Base-by-base conservation (phyloP, 306 rosid species). In the Vachellia collinsii region DNA sequence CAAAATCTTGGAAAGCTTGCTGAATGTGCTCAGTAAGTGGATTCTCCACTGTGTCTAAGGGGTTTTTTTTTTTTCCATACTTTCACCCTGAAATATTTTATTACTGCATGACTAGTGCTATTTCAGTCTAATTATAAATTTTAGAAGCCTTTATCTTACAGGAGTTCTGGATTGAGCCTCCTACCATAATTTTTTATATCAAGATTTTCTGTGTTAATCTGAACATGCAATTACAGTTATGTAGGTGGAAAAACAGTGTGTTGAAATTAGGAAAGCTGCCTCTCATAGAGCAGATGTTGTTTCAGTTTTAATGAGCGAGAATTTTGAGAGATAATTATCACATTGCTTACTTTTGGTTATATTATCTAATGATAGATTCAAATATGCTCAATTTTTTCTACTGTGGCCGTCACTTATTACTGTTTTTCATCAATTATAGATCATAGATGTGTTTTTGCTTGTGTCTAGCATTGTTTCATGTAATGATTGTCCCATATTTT, bases 11-110 rank as follows among this genome's bases (percentile, higher is more conserved):
- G 39, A 61, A 61, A 29, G 29, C 39, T 61, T 11, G 67, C 67
- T 29, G 67, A 61, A 61, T 61, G 67, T 25, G 67, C 67, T 12
- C 67, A 61, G 67, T 61, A 61, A 61, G 39, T 61, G 39, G 37
- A 12, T 61, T 61, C 67, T 23, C 39, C 8, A 29, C 17, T 12
- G 0, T 61, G 67, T 25, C 67, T 25, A 13, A n/a, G 8, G 7
- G 4, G n/a, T n/a, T 53, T 53, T 19, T 29, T 29, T 2, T 2
- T 51, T 51, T 20, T 51, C 3, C 61, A 6, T 4, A n/a, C 11
- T 53, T 53, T 46, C 12, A n/a, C 11, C 7, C 61, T 53, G 23
- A 23, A 59, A 3, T 59, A 22, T 59, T 11, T 59, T 10, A 8
- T 14, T 50, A 12, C 66, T 23, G 23, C 11, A 4, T 59, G 37